These are phyloP conservation scores for Kurtzmaniella quercitrusa DNA, from an alignment of 1,139 yeast species.

Conservation along the genomic window DNA sequence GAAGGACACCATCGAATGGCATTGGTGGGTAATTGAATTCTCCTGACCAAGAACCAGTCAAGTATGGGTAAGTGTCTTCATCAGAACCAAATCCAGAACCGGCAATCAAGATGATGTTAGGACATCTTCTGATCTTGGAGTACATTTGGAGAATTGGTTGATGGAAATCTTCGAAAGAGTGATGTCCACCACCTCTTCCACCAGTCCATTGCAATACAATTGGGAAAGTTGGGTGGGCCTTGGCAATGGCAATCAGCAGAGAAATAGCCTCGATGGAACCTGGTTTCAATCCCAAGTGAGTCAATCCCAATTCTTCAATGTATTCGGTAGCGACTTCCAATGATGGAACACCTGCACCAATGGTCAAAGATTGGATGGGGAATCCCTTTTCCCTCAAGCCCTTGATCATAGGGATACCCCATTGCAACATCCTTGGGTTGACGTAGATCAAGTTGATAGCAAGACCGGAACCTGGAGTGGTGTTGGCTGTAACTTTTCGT, in stretches of 20 bases:
- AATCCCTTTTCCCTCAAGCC: slow-evolving; percentile 85
- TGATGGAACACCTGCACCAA: slow-evolving; percentile 99
- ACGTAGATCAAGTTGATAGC: slow-evolving; percentile 92
- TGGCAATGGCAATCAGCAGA: slow-evolving; percentile 85
- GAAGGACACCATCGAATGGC: slow-evolving; percentile 97
- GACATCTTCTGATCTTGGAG: slow-evolving; percentile 85
- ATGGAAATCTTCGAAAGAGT: slow-evolving; percentile 98
- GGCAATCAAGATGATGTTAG: slow-evolving; percentile 85
- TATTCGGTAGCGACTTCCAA: slow-evolving; percentile 96
- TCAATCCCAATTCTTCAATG: slow-evolving; percentile 85
- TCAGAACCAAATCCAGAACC: slow-evolving; percentile 99
- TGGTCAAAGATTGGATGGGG: slow-evolving; percentile 93
- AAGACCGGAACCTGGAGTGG: slow-evolving; percentile 83
- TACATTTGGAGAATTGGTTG: slow-evolving; percentile 96
- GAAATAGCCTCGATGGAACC: slow-evolving; percentile 93
- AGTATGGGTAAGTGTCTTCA: slow-evolving; percentile 94
- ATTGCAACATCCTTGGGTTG: slow-evolving; percentile 94
- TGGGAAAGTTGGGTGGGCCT: slow-evolving; percentile 94
- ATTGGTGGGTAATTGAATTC: slow-evolving; percentile 87
- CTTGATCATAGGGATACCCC: slow-evolving; percentile 96
- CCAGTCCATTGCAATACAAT: slow-evolving; percentile 99
- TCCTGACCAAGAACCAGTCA: slow-evolving; percentile 94
- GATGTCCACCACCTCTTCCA: slow-evolving; percentile 99
- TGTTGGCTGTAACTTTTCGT: slow-evolving; percentile 58
- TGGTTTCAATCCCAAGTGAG: slow-evolving; percentile 94